Evolutionary conservation across 495 filamentous ascomycete genomes (phyloP).

Genomic region (Daldinia concentrica): DNA sequence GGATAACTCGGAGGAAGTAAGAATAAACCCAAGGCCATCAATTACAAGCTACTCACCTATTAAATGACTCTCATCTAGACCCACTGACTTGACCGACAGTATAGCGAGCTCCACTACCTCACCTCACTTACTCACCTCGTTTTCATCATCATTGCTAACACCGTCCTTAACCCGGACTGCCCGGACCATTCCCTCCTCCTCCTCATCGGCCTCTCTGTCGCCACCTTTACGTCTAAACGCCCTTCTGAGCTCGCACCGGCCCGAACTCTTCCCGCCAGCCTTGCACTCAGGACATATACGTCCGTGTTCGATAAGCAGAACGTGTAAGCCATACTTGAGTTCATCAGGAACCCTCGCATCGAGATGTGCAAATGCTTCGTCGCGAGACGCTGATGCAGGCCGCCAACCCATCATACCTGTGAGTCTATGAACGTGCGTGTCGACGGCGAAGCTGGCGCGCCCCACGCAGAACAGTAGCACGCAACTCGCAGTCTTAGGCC

Average conservation of each 20-base stretch:
- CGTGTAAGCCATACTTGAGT: conserved; percentile 83
- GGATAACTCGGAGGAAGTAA: no score
- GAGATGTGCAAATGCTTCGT: conserved; percentile 78
- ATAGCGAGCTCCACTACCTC: not conserved
- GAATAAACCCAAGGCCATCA: not conserved
- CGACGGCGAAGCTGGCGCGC: conserved; percentile 80
- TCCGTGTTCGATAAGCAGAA: conserved; percentile 83
- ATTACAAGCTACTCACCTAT: not conserved
- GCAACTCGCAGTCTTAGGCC: conserved; percentile 88
- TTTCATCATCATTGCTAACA: not conserved
- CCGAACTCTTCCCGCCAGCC: conserved; percentile 55
- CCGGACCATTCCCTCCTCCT: not conserved
- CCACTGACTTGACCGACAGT: not conserved
- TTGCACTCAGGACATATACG: conserved; percentile 78
- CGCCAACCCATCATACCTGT: conserved; percentile 84
- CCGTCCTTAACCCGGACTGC: not conserved
- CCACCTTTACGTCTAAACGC: conserved; percentile 30
- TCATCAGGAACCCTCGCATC: conserved; percentile 80
- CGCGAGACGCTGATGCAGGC: conserved; percentile 64
- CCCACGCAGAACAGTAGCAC: conserved; percentile 80
- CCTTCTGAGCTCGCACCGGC: conserved; percentile 41
- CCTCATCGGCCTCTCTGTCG: not conserved
- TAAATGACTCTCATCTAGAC: not conserved
- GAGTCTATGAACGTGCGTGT: conserved; percentile 83
- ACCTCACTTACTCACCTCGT: not conserved